phyloP scores from a whole-genome alignment of 441 rosid species.

The Arabidopsis lyrata region DNA sequence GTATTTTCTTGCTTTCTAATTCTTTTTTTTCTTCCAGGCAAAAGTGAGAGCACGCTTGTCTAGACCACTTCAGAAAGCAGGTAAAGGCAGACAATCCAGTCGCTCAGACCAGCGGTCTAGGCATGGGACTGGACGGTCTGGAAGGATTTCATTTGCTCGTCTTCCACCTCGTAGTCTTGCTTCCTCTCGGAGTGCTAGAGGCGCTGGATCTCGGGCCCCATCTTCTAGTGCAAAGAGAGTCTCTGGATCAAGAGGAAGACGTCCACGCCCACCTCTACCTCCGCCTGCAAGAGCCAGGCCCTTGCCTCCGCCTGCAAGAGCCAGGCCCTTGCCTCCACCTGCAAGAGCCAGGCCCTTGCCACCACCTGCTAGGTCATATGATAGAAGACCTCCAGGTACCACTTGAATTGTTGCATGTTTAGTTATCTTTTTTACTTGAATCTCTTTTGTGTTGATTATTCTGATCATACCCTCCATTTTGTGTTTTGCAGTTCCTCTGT shows the following conservation, averaged over 20 bases:
- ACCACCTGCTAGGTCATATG: slow-evolving; percentile 79
- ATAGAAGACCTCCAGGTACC: slow-evolving; percentile 87
- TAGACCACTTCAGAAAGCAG: slow-evolving; percentile 83
- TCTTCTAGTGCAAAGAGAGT: slow-evolving; percentile 68
- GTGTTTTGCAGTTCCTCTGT: slow-evolving; percentile 59
- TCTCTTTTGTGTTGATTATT: background rate
- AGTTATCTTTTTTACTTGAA: slow-evolving; percentile 1
- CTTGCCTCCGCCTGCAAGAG: slow-evolving; percentile 56
- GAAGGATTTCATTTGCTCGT: slow-evolving; percentile 75
- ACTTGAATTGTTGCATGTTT: slow-evolving; percentile 15
- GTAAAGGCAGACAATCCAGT: slow-evolving; percentile 65
- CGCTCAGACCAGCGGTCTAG: slow-evolving; percentile 71
- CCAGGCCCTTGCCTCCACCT: slow-evolving; percentile 57
- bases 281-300: slow-evolving; percentile 61
- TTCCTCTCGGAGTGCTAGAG: slow-evolving; percentile 56
- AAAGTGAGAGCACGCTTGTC: slow-evolving; percentile 97
- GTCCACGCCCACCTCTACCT: slow-evolving; percentile 71
- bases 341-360: slow-evolving; percentile 60
- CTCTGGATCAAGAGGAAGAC: slow-evolving; percentile 69
- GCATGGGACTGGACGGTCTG: slow-evolving; percentile 64
- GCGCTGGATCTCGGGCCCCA: slow-evolving; percentile 58
- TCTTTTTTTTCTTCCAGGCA: slow-evolving; percentile 52
- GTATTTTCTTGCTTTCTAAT: slow-evolving; percentile 22
- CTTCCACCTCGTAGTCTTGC: slow-evolving; percentile 60
- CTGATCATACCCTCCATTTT: slow-evolving; percentile 19